phyloP scores from a whole-genome alignment of 179 eudicot species.

The Corrigiola litoralis region DNA sequence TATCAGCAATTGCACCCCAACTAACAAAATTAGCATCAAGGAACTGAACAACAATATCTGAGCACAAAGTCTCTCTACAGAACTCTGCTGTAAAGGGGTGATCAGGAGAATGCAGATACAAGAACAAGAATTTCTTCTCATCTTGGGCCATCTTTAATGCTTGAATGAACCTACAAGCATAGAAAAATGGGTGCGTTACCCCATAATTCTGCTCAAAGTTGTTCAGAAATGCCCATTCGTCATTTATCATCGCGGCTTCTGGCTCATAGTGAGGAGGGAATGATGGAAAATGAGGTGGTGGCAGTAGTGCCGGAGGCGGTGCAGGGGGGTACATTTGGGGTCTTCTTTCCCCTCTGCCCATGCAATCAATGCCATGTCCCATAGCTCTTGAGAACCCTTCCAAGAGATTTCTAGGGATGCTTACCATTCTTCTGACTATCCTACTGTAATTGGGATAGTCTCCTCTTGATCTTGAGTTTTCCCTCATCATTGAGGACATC shows the following conservation, averaged over 20 bases:
- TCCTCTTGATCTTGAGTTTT: conserved; percentile 33
- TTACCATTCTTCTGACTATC: conserved; percentile 64
- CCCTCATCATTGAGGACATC: conserved; percentile 31
- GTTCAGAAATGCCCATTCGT: conserved; percentile 67
- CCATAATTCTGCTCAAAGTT: conserved; percentile 67
- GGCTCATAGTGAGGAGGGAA: conserved; percentile 19
- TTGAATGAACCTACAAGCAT: conserved; percentile 63
- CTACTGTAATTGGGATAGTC: conserved; percentile 34
- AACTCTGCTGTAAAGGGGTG: conserved; percentile 63
- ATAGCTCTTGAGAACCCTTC: conserved; percentile 66
- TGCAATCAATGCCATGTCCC: conserved; percentile 49
- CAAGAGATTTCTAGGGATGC: conserved; percentile 59
- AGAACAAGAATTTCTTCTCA: conserved; percentile 62
- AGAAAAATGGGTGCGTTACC: conserved; percentile 69
- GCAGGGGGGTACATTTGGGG: conserved; percentile 21
- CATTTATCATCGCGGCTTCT: conserved; percentile 22
- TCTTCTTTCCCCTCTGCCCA: conserved; percentile 40
- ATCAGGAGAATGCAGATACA: conserved; percentile 76
- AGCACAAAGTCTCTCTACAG: conserved; percentile 67
- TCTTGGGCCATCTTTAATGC: conserved; percentile 64
- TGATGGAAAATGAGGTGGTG: conserved; percentile 24
- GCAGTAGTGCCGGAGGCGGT: conserved; percentile 26
- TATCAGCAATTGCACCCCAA: conserved; percentile 66
- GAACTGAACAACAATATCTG: conserved; percentile 71
- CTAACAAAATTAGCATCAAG: conserved; percentile 79